Evolutionary conservation across 2,329 filamentous ascomycete species (phyloP), one percentile per base, ranked within the genome.

Genomic region (Calonectria pteridis): DNA sequence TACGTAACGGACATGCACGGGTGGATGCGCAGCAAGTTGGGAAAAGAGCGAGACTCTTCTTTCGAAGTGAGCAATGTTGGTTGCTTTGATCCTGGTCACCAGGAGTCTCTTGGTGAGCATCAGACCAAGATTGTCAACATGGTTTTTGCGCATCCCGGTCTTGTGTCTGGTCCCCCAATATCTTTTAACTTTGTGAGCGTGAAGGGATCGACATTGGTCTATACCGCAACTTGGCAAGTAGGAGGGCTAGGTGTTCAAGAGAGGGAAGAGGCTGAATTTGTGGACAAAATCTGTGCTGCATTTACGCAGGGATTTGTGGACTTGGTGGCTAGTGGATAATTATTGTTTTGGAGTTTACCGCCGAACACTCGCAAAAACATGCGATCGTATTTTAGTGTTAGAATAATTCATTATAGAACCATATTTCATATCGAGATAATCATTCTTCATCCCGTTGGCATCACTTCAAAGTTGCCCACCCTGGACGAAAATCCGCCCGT

Each of bases 1-100:
- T 81, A 79, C 46, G 59, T 73, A 10, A 63, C 75, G 4, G 79
- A 73, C 29, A 78, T 81, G 13, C 74, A 75, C 0, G 76, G 75
- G 6, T 81, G 79, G 79, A 79, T 72, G 0, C 51, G 75, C 2
- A 62, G 72, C 0, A 81, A 76, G 23, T 31, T 81, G 7, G 79
- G 79, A 20, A 69, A 73, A 51, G 40, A 58, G 6, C 35, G 79
- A 40, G 79, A 80, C 20, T 74, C 73, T 23, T 81, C 79, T 1
- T 76, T 75, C 10, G 78, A 77, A 4, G 28, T 80, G 20, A 81
- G 79, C 66, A 81, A 81, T 18, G 64, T 80, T 11, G 79, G 79
- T 4, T 50, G 33, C 6, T 75, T 80, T 51, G 72, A 76, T 11
- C 69, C 68, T 11, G 23, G 29, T 16, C 23, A 26, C 26, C 26